Evolutionary conservation across 345 rosid species (phyloP).

Genomic region (Luvunga scandens): DNA sequence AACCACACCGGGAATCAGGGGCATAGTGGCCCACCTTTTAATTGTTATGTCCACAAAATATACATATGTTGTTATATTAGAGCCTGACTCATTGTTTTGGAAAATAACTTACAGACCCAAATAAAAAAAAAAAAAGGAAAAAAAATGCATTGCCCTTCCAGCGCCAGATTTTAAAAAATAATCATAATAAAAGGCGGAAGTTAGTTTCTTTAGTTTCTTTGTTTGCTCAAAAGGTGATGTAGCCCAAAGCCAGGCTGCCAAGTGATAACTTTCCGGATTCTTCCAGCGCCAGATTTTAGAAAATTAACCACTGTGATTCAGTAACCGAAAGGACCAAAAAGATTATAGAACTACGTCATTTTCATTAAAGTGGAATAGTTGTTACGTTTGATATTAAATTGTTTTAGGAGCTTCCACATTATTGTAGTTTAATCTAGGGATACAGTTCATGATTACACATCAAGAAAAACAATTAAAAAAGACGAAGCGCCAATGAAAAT

Average conservation of each 20-base stretch:
- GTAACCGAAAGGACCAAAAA: background rate
- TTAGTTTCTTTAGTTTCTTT: background rate
- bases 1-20: too few species aligned
- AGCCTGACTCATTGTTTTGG: too few species aligned
- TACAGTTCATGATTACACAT: background rate
- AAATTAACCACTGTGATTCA: background rate
- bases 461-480: background rate
- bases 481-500: background rate
- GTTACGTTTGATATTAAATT: background rate
- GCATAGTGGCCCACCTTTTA: too few species aligned
- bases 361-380: background rate
- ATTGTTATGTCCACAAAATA: too few species aligned
- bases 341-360: background rate
- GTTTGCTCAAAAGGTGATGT: background rate
- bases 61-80: too few species aligned
- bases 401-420: background rate
- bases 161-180: too few species aligned
- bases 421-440: background rate
- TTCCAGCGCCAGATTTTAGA: background rate
- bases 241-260: background rate
- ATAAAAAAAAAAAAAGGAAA: too few species aligned
- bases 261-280: background rate
- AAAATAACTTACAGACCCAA: too few species aligned
- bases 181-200: background rate
- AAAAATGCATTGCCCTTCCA: too few species aligned